A percentile compares a stretch with the other conserved stretches of the same genome.
Evolutionary conservation across 2,329 filamentous ascomycete genomes (phyloP).

Genomic region (Fusarium anguioides): DNA sequence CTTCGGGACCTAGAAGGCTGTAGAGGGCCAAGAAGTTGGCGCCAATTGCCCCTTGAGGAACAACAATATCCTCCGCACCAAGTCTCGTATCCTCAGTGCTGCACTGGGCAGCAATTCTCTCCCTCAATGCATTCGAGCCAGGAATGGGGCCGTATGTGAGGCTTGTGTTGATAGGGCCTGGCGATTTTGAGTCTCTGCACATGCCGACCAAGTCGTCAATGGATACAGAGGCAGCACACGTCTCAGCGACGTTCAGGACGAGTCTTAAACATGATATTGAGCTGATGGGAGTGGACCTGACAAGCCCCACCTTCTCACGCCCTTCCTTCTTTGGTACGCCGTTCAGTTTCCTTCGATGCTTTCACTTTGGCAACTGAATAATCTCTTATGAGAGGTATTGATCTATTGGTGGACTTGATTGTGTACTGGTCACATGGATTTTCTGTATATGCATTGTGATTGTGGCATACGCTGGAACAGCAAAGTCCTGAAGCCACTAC

Average conservation of each 20-base stretch:
- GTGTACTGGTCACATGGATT: no score
- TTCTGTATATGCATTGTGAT: neutral
- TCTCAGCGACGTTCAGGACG: conserved; percentile 80
- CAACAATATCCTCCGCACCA: conserved; percentile 71
- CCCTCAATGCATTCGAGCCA: conserved; percentile 72
- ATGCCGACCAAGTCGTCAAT: conserved; percentile 73
- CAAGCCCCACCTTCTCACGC: neutral
- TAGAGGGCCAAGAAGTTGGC: conserved; percentile 89
- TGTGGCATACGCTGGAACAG: neutral
- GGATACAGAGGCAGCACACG: conserved; percentile 80
- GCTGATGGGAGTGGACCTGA: neutral
- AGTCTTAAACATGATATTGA: neutral
- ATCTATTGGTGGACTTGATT: neutral
- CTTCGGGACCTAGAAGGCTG: conserved; percentile 74
- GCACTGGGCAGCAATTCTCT: conserved; percentile 73
- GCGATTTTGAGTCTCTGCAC: conserved; percentile 62
- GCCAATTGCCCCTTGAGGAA: conserved; percentile 82
- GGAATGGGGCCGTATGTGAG: conserved; percentile 78
- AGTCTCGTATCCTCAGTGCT: conserved; percentile 63
- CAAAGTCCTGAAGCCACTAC: neutral
- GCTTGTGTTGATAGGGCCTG: conserved; percentile 59
- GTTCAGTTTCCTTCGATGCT: neutral
- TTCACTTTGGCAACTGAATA: neutral
- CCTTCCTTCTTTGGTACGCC: neutral
- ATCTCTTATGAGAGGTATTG: neutral